Conservation (phyloP, 139 green algal genomes). For the Micromonas commoda region DNA sequence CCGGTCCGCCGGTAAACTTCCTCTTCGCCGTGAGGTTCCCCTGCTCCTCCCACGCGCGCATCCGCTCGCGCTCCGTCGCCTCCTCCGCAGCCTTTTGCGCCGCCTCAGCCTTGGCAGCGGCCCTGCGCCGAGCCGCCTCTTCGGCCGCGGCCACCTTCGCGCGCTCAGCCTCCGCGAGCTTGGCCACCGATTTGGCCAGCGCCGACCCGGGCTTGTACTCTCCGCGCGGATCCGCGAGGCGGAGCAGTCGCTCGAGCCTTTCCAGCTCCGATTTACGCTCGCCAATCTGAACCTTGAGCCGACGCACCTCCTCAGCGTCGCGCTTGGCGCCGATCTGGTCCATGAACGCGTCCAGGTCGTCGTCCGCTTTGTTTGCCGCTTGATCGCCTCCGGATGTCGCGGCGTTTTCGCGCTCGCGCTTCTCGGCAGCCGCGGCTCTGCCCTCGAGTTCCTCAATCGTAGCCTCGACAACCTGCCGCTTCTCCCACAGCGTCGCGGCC, state of each 20-base stretch:
- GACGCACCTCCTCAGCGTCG: neutral
- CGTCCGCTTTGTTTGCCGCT: slow-evolving; percentile 4
- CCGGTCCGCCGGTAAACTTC: neutral
- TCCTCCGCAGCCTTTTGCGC: neutral
- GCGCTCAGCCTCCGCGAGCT: neutral
- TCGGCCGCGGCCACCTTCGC: neutral
- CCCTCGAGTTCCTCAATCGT: neutral
- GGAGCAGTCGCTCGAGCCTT: slow-evolving; percentile 19
- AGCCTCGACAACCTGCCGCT: slow-evolving; percentile 14
- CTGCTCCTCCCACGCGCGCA: neutral
- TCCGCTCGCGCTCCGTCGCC: neutral
- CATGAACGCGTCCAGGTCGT: slow-evolving; percentile 43
- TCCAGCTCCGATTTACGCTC: slow-evolving; percentile 25
- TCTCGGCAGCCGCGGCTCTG: neutral
- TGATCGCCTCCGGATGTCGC: neutral
- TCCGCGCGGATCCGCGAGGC: slow-evolving; percentile 33
- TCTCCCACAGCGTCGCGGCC: slow-evolving; percentile 34
- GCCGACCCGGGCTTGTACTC: slow-evolving; percentile 26
- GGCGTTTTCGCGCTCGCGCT: neutral
- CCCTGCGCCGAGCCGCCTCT: neutral
- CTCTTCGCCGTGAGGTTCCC: slow-evolving; percentile 5
- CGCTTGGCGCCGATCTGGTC: neutral
- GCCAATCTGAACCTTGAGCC: slow-evolving; percentile 31
- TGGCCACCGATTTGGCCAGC: neutral
- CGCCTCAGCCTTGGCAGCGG: neutral